A percentile compares a stretch with the other conserved stretches of the same genome.
Conservation (phyloP, 176 grass and related monocot genomes). For the Juncus inflexus region DNA sequence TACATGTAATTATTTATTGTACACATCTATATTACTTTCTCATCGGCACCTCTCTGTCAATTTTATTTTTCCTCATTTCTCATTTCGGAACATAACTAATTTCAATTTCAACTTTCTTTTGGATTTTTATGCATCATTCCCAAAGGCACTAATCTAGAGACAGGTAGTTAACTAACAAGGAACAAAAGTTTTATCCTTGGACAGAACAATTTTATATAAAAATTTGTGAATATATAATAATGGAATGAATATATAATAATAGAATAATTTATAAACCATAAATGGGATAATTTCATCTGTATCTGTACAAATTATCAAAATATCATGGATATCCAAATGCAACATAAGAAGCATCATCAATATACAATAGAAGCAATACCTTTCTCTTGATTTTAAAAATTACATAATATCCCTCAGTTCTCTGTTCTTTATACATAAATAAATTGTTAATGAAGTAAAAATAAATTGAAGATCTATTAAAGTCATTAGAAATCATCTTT, state of each 20-base stretch:
- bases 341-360: no score
- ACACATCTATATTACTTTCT: not conserved
- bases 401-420: no score
- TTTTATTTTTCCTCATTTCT: not conserved
- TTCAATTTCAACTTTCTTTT: slow-evolving; percentile 6
- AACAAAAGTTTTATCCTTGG: slow-evolving; percentile 24
- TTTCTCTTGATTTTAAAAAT: no score
- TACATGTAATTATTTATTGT: not conserved
- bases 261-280: no score
- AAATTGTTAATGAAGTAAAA: no score
- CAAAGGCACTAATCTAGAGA: slow-evolving; percentile 22
- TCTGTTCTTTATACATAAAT: no score
- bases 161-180: slow-evolving; percentile 25
- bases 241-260: not conserved
- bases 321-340: no score
- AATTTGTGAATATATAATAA: slow-evolving; percentile 8
- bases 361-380: no score
- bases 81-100: not conserved
- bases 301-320: no score
- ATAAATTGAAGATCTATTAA: no score
- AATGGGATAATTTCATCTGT: no score
- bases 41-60: not conserved
- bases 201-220: slow-evolving; percentile 19
- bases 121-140: not conserved
- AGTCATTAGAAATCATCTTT: no score